Base-by-base conservation (phyloP, 1,139 yeast species). In the Debaryomyces robertsiae region DNA sequence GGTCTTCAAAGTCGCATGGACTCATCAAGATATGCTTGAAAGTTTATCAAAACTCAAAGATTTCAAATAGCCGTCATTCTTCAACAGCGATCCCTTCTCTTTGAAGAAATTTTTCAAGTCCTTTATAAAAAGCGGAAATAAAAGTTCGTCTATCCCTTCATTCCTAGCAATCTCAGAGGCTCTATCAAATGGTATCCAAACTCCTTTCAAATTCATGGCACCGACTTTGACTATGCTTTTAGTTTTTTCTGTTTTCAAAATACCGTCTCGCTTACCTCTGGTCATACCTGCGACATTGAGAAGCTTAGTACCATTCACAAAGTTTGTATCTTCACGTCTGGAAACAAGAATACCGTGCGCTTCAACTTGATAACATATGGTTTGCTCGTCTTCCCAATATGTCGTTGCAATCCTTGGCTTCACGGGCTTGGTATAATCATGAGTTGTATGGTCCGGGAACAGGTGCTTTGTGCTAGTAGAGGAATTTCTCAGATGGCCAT, bases 211-310 rank as follows among this genome's bases (percentile, higher is more conserved):
- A 48, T 73, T 73, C 79, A 77, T 77, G 2, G 76, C 65, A 0
- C 82, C 82, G 7, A 69, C 67, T 47, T 75, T 75, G 13, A 77
- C 75, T 0, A 77, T 82, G 17, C 53, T 59, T 27, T 76, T 62
- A 3, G 56, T 53, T 46, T 65, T 68, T 46, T 77, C 82, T 3
- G 73, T 59, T 46, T 77, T 77, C 33, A 77, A 71, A 47, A 93
- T 85, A 9, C 98, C 97, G 64, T 91, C 98, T 49, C 98, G 77
- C 49, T 95, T 83, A 10, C 98, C 98, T 49, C 98, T 77, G 9
- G 97, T 89, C 93, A 93, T 87, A 42, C 90, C 93, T 9, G 96
- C 93, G 18, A 90, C 96, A 60, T 91, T 91, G 47, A 91, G 71
- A 49, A 91, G 72, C 48, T 78, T 78, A 6, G 83, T 78, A 0